A percentile compares a stretch with the other conserved stretches of the same genome.
phyloP scores from a whole-genome alignment of 2,329 filamentous ascomycete species.

The Tolypocladium guangdongense region DNA sequence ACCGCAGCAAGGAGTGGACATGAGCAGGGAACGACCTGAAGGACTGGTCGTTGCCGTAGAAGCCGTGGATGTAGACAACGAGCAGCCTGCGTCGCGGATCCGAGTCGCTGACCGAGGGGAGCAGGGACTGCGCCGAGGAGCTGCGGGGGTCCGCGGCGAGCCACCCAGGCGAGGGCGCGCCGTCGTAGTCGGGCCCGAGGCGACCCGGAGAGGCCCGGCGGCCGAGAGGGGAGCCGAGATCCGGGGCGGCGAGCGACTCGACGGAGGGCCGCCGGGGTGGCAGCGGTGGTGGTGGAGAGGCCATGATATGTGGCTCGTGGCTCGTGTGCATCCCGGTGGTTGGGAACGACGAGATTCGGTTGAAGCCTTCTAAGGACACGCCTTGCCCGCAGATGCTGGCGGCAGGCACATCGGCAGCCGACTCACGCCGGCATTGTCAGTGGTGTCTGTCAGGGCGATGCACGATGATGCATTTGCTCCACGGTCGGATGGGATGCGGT shows the following conservation, averaged over 20 bases:
- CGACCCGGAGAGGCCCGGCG: background rate
- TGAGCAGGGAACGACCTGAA: conserved; percentile 84
- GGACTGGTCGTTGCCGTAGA: conserved; percentile 78
- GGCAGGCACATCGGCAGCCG: background rate
- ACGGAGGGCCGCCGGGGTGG: background rate
- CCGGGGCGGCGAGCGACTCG: background rate
- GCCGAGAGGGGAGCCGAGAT: background rate
- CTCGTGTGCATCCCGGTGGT: background rate
- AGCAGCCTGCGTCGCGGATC: conserved; percentile 48
- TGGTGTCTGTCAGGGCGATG: background rate
- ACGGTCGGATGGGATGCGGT: background rate
- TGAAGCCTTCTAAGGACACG: background rate
- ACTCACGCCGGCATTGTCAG: background rate
- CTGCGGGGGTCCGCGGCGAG: conserved; percentile 31
- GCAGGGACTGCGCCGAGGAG: conserved; percentile 36
- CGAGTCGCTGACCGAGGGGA: conserved; percentile 12
- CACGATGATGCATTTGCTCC: background rate
- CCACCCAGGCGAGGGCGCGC: conserved; percentile 1
- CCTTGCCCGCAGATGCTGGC: background rate
- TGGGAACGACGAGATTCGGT: no score
- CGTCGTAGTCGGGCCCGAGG: background rate
- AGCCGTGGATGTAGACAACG: conserved; percentile 79
- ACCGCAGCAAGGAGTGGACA: conserved; percentile 63
- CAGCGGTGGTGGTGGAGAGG: background rate
- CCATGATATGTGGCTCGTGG: background rate